Base-by-base conservation (phyloP, 306 rosid species). In the Leucaena leucocephala region DNA sequence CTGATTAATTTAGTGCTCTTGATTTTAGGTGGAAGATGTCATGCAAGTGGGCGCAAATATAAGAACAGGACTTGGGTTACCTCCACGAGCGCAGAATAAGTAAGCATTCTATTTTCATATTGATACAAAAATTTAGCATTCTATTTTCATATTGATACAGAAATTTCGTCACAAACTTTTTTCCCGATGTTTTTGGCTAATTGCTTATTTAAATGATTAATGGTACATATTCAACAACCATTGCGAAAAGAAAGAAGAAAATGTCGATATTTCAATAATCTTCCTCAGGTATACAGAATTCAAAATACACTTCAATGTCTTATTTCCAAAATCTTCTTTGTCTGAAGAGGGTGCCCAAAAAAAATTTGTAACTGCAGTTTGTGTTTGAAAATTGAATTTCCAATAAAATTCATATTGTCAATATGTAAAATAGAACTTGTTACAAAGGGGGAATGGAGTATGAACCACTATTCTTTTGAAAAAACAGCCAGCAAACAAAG, bases 21-120 rank as follows among this genome's bases (percentile, higher is more conserved):
- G 48, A 21, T 62, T 42, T 33, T 78, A 94, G 98, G 94, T 90
- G 80, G 90, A 87, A 54, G 97, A 94, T 83, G 61, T 89, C 42
- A 39, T 92, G 62, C 84, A 83, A 81, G 90, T 85, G 27, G 97
- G 98, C 19, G 93, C 89, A 16, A 86, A 84, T 81, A 84, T 92
- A 73, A 92, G 98, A 68, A 82, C 81, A 2, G 83, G 83, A 49
- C 89, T 89, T 43, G 94, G 98, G 49, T 34, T 90, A 70, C 92
- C 78, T 72, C 84, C 82, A 64, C 88, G 91, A 40, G 59, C 83
- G 5, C 83, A 86, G 46, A 86, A 88, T 42, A 75, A 90, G 90
- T 86, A 83, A 82, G 86, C 48, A 66, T 67, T 2, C 39, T 17
- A 16, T 64, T 71, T 67, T 38, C 62, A 59, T 46, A 61, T n/a